These are phyloP conservation scores for Ophiocordyceps polyrhachis-furcata DNA, from an alignment of 2,329 filamentous ascomycete species.

Conservation along the genomic window DNA sequence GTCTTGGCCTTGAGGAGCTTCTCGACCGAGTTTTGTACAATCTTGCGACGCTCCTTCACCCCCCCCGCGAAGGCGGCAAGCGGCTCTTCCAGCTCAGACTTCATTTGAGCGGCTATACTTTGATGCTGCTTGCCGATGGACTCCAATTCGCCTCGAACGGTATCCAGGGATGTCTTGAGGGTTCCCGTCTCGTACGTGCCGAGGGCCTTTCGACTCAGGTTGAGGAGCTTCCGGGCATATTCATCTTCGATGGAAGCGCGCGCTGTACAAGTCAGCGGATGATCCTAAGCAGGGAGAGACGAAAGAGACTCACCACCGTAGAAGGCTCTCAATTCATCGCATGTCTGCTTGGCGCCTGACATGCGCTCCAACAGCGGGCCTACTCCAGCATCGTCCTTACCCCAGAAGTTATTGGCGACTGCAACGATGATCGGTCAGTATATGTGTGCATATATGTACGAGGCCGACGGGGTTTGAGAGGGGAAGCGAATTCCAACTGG, in stretches of 20 bases:
- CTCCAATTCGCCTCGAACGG: slow-evolving; percentile 75
- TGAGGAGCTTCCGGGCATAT: slow-evolving; percentile 75
- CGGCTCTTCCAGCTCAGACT: slow-evolving; percentile 85
- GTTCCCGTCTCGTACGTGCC: slow-evolving; percentile 78
- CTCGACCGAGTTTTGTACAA: slow-evolving; percentile 84
- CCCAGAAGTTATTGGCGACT: slow-evolving; percentile 99
- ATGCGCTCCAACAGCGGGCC: slow-evolving; percentile 82
- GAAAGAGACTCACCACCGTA: slow-evolving; percentile 46
- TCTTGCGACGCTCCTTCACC: slow-evolving; percentile 93
- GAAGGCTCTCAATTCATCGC: slow-evolving; percentile 83
- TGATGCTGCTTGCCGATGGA: slow-evolving; percentile 88
- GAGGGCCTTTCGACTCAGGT: slow-evolving; percentile 70
- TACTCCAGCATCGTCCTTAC: slow-evolving; percentile 95
- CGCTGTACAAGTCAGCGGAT: slow-evolving; percentile 25
- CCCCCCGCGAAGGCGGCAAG: slow-evolving; percentile 78
- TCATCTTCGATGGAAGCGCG: slow-evolving; percentile 93
- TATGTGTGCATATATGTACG: too few relatives aligned
- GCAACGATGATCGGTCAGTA: slow-evolving; percentile 5
- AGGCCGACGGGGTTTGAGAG: background rate
- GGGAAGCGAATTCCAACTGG: background rate
- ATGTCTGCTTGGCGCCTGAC: slow-evolving; percentile 83
- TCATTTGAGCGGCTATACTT: slow-evolving; percentile 84
- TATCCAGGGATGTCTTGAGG: slow-evolving; percentile 68
- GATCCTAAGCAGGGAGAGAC: background rate
- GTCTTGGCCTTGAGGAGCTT: slow-evolving; percentile 86